phyloP scores from a whole-genome alignment of 306 rosid genomes.

The Comarum palustre region DNA sequence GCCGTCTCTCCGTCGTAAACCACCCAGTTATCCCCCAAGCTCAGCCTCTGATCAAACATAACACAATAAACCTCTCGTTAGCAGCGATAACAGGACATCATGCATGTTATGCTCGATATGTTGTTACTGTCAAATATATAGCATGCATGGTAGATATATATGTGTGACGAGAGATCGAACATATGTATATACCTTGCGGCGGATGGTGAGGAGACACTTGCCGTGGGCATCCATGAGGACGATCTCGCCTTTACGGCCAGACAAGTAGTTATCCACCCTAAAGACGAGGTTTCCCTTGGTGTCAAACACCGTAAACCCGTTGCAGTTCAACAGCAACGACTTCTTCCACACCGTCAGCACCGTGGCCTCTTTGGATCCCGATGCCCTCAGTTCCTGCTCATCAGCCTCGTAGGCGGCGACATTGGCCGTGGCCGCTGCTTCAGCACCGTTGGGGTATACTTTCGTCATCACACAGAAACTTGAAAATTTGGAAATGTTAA shows the following conservation, averaged over 20 bases:
- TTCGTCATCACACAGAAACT: constrained; percentile 42
- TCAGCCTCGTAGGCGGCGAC: constrained; percentile 5
- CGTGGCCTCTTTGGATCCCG: constrained; percentile 16
- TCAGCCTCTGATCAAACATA: constrained; percentile 42
- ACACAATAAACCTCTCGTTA: not conserved
- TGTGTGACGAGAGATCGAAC: not conserved
- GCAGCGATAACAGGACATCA: not conserved
- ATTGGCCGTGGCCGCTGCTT: constrained; percentile 1
- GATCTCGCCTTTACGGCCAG: constrained; percentile 44
- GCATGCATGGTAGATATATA: not conserved
- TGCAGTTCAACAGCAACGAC: constrained; percentile 61
- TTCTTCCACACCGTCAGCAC: constrained; percentile 75
- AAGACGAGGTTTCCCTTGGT: constrained; percentile 50
- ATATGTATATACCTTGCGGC: constrained; percentile 47
- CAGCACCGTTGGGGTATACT: constrained; percentile 50
- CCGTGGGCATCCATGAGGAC: constrained; percentile 82
- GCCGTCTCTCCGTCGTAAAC: constrained; percentile 58
- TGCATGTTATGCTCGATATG: too few relatives aligned
- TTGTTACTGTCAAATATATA: not conserved
- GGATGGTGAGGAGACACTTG: constrained; percentile 66
- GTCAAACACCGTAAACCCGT: constrained; percentile 75
- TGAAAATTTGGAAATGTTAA: not conserved
- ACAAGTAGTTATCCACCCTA: constrained; percentile 63
- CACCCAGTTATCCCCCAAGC: constrained; percentile 61
- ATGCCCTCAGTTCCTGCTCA: not conserved